Conservation (phyloP, 768 basidiomycete species). For the Auricularia heimuer region DNA sequence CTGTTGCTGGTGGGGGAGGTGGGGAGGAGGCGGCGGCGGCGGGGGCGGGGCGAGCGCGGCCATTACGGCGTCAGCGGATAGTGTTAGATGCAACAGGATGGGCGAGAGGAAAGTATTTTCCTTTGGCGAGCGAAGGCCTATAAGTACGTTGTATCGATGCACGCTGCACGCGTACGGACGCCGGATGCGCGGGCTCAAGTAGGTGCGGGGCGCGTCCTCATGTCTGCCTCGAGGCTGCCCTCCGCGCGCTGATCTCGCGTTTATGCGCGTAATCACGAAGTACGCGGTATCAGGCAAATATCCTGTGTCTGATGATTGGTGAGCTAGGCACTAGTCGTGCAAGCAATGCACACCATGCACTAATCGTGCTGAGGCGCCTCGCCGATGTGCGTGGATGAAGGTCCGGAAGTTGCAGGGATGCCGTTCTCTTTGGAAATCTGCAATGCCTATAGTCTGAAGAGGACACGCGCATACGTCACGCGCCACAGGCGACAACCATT, state of each 20-base stretch:
- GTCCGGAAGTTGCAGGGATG: too few relatives aligned
- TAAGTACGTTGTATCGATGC: not conserved
- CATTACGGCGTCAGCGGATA: not conserved
- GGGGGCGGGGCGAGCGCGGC: not conserved
- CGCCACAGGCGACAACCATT: too few relatives aligned
- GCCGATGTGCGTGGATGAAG: too few relatives aligned
- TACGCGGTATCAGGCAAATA: too few relatives aligned
- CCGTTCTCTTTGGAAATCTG: too few relatives aligned
- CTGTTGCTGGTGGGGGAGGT: slow-evolving; percentile 1
- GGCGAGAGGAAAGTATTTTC: not conserved
- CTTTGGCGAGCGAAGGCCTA: not conserved
- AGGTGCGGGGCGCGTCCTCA: not conserved
- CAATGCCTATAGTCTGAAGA: too few relatives aligned
- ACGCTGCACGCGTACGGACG: not conserved
- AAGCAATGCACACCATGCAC: too few relatives aligned
- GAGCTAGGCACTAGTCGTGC: too few relatives aligned
- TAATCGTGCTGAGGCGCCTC: too few relatives aligned
- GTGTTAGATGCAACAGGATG: not conserved
- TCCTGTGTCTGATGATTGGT: too few relatives aligned
- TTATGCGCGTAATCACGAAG: not conserved
- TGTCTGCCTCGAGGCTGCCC: not conserved
- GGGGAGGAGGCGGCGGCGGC: not conserved
- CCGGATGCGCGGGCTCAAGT: too few relatives aligned
- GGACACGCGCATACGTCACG: too few relatives aligned
- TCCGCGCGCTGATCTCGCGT: not conserved